Evolutionary conservation across 306 rosid genomes (phyloP).

Genomic region (Vicia sativa): DNA sequence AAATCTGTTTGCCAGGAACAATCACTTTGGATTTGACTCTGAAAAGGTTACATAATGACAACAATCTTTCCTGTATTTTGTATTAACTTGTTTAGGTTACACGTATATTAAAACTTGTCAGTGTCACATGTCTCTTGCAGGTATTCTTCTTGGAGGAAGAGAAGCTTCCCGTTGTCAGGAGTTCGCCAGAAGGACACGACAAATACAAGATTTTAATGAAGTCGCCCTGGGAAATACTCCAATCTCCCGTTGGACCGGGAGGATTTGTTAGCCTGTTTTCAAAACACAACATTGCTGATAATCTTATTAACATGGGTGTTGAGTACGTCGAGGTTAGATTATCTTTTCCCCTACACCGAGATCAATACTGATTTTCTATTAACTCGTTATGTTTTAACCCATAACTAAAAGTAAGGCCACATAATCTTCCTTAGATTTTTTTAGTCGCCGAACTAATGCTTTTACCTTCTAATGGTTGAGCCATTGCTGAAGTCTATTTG

Average conservation of each 20-base stretch:
- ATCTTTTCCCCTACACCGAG: slow-evolving; percentile 14
- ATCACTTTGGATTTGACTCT: slow-evolving; percentile 65
- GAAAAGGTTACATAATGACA: slow-evolving; percentile 58
- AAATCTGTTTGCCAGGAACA: slow-evolving; percentile 59
- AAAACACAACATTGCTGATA: slow-evolving; percentile 55
- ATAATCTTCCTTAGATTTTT: too few species aligned
- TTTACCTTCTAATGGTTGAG: too few species aligned
- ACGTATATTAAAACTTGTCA: slow-evolving; percentile 16
- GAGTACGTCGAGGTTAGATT: slow-evolving; percentile 79
- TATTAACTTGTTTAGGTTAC: slow-evolving; percentile 12
- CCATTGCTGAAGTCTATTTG: too few species aligned
- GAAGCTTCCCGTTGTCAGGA: slow-evolving; percentile 82
- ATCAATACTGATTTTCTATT: background rate
- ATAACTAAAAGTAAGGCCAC: too few species aligned
- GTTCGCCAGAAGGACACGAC: slow-evolving; percentile 54
- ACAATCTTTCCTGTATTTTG: slow-evolving; percentile 36
- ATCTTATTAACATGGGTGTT: slow-evolving; percentile 64
- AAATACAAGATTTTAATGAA: slow-evolving; percentile 78
- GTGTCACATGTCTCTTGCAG: slow-evolving; percentile 44
- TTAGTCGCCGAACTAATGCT: too few species aligned
- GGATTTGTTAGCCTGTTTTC: slow-evolving; percentile 76
- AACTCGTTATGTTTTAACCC: background rate
- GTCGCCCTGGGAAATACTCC: slow-evolving; percentile 94
- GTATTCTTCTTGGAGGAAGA: slow-evolving; percentile 89
- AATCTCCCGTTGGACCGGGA: slow-evolving; percentile 84